These are phyloP conservation scores for Prinsepia uniflora DNA, from an alignment of 306 rosid species.

Conservation along the genomic window DNA sequence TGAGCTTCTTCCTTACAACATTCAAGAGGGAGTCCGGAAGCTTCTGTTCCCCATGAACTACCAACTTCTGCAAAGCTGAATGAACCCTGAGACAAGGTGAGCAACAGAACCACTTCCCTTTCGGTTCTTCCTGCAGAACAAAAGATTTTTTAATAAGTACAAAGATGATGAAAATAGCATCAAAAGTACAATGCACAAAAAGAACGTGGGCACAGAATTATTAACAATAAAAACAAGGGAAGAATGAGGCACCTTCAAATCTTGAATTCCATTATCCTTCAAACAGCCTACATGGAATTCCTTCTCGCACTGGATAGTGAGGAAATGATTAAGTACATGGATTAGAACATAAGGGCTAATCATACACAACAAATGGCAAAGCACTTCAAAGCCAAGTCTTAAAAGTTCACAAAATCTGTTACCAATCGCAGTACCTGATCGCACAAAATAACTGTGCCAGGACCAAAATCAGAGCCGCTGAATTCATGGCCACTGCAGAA, in stretches of 20 bases:
- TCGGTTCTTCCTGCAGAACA: slow-evolving; percentile 58
- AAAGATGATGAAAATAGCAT: not conserved
- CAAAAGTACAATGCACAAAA: not conserved
- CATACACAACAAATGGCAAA: not conserved
- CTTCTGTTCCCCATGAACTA: slow-evolving; percentile 41
- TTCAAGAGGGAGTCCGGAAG: slow-evolving; percentile 46
- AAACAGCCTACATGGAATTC: slow-evolving; percentile 80
- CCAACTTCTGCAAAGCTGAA: slow-evolving; percentile 44
- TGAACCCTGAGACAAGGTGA: slow-evolving; percentile 42
- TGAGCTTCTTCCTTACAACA: slow-evolving; percentile 44
- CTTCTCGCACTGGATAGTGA: slow-evolving; percentile 59
- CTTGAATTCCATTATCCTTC: slow-evolving; percentile 55
- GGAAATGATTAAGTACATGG: not conserved
- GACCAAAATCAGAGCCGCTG: slow-evolving; percentile 50
- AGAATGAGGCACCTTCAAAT: slow-evolving; percentile 45
- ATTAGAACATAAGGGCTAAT: not conserved
- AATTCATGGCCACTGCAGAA: slow-evolving; percentile 58
- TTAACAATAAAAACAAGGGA: not conserved
- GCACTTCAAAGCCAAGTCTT: slow-evolving; percentile 12
- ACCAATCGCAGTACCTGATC: slow-evolving; percentile 60
- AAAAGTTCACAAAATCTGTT: not conserved
- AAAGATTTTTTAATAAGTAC: not conserved
- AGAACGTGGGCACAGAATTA: not conserved
- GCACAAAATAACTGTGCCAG: slow-evolving; percentile 65
- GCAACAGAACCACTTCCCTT: slow-evolving; percentile 75